Evolutionary conservation across 306 rosid genomes (phyloP), one percentile per base, ranked within the genome.

Genomic region (Cercis canadensis): DNA sequence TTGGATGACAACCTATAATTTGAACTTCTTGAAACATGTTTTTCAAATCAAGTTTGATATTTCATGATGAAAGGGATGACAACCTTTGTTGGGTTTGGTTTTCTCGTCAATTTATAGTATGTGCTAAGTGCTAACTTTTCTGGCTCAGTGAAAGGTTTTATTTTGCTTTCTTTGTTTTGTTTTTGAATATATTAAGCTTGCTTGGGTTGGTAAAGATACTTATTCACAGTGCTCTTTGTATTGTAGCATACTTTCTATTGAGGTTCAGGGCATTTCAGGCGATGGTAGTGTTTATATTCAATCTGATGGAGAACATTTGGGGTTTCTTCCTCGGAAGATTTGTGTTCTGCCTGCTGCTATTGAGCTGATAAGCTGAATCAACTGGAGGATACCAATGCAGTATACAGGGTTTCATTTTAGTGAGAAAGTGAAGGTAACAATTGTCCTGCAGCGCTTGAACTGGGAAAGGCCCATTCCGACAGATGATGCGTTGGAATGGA

Each of bases 281-380:
- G 78, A 50, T 34, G 86, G 86, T 50, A 79, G 73, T 55, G 65
- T 90, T 60, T 84, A 81, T 67, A 88, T 94, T 72, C 98, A 94
- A 84, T 87, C 97, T 19, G 98, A 94, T 62, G 98, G 98, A 18
- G 98, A 94, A 59, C 85, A 89, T 83, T 58, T 94, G 71, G 98
- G 98, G 33, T 90, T 86, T 78, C 92, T 90, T 76, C 97, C 97
- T 0, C 89, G 85, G 81, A 94, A 83, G 73, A 82, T 94, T 68
- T 12, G 81, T 67, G 63, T 89, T 74, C 67, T 90, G 57, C 98
- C 97, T 24, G 85, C 81, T 76, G 92, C 90, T 5, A 79, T 94
- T 12, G 95, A 90, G 89, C 86, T 94, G 98, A 90, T 94, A 37
- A 78, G 88, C 64, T 94, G 88, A 90, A 16, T 29, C 63, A 33